These are phyloP conservation scores for Fusarium nygamai DNA, from an alignment of 2,329 filamentous ascomycete genomes.

Conservation along the genomic window DNA sequence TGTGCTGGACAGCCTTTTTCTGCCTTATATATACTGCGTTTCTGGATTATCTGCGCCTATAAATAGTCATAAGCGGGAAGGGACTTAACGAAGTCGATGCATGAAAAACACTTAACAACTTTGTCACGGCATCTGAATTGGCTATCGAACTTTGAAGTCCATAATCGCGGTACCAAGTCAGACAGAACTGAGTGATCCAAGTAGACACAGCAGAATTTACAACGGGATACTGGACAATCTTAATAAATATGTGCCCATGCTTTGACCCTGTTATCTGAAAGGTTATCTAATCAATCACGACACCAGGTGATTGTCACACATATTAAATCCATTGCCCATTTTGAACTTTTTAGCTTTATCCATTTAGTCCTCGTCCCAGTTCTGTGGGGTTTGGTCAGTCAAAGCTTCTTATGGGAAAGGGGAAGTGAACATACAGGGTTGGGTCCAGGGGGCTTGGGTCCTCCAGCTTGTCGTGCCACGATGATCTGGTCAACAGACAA, in stretches of 20 bases:
- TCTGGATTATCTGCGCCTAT: constrained; percentile 24
- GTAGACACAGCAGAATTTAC: constrained; percentile 1
- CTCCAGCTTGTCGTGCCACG: constrained; percentile 94
- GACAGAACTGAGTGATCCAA: constrained; percentile 7
- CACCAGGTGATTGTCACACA: constrained; percentile 23
- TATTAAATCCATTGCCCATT: constrained; percentile 34
- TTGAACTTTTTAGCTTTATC: constrained; percentile 44
- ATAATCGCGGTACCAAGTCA: constrained; percentile 5
- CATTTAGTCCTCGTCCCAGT: constrained; percentile 71
- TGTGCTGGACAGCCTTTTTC: constrained; percentile 12
- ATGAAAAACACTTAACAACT: not conserved
- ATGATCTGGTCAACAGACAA: constrained; percentile 99
- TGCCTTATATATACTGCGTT: constrained; percentile 20
- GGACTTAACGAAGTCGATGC: constrained; percentile 33
- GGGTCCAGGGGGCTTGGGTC: constrained; percentile 94
- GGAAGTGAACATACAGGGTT: constrained; percentile 70
- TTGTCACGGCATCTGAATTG: not conserved
- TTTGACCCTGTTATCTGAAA: constrained; percentile 26
- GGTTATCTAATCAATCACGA: constrained; percentile 42
- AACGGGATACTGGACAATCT: constrained; percentile 4
- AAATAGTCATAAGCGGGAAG: constrained; percentile 27
- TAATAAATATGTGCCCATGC: constrained; percentile 20
- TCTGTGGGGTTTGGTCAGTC: constrained; percentile 53
- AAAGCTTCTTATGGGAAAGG: not conserved
- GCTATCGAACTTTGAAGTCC: not conserved